These are phyloP conservation scores for Gnaphalium uliginosum DNA, from an alignment of 129 eudicot species.

Conservation along the genomic window DNA sequence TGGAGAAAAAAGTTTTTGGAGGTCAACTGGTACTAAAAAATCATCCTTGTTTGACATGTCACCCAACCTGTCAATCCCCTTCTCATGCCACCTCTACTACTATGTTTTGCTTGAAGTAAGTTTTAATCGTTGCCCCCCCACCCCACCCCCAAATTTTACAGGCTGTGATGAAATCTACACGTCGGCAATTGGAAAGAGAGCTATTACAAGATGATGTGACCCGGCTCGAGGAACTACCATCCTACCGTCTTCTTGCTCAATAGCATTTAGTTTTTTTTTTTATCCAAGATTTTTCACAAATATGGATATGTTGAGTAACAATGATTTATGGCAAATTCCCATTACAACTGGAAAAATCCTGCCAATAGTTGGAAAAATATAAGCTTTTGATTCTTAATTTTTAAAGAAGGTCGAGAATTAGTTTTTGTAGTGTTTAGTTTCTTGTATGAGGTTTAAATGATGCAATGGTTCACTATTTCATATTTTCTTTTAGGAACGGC, in stretches of 20 bases:
- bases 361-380: background rate
- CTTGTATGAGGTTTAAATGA: conserved; percentile 22
- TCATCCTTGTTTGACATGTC: background rate
- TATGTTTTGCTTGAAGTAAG: background rate
- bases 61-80: background rate
- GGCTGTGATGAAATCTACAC: conserved; percentile 99
- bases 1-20: background rate
- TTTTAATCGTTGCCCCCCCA: background rate
- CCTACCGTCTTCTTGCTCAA: conserved; percentile 66
- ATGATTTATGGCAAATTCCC: background rate
- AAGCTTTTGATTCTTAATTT: conserved; percentile 26
- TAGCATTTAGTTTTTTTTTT: conserved; percentile 27
- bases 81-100: background rate
- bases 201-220: conserved; percentile 74
- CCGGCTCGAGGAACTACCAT: conserved; percentile 92
- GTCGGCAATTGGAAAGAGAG: conserved; percentile 92
- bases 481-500: background rate
- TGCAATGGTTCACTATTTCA: conserved; percentile 9
- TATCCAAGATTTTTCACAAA: conserved; percentile 6
- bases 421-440: conserved; percentile 16
- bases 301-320: conserved; percentile 14
- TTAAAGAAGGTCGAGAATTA: background rate
- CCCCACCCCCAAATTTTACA: no score
- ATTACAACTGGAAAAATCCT: background rate
- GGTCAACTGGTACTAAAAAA: background rate